Conservation (phyloP, 106 monocot genomes). For the Ottelia alismoides region DNA sequence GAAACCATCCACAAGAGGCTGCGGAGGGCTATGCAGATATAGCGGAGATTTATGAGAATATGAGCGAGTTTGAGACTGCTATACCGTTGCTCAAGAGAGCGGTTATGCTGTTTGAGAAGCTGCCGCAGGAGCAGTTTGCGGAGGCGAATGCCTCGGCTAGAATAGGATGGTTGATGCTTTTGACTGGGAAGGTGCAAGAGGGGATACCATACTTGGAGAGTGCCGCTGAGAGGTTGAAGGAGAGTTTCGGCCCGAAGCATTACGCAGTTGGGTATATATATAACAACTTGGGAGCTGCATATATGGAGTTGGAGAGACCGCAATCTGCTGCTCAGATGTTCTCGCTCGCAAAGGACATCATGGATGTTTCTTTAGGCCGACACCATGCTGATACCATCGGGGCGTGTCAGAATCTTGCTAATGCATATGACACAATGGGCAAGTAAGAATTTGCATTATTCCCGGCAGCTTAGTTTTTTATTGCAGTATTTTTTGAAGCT, state of each 20-base stretch:
- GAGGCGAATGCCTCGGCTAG: no score
- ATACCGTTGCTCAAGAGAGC: slow-evolving; percentile 51
- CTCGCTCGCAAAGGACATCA: slow-evolving; percentile 71
- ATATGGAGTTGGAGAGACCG: no score
- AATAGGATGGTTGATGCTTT: slow-evolving; percentile 68
- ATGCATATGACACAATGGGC: slow-evolving; percentile 71
- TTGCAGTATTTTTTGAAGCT: no score
- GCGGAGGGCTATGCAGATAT: slow-evolving; percentile 53
- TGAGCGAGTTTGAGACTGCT: slow-evolving; percentile 56
- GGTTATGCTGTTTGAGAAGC: slow-evolving; percentile 26
- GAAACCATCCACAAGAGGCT: slow-evolving; percentile 18
- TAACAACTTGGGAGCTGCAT: no score
- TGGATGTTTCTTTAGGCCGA: slow-evolving; percentile 74
- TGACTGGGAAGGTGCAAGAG: no score
- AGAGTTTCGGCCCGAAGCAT: no score
- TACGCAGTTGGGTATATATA: no score
- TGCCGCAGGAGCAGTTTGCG: slow-evolving; percentile 44
- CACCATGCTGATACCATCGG: slow-evolving; percentile 70
- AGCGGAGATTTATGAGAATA: slow-evolving; percentile 57
- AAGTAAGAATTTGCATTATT: no score
- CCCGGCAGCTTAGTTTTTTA: no score
- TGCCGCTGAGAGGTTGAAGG: slow-evolving; percentile 36
- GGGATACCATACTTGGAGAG: slow-evolving; percentile 54
- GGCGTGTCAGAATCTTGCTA: slow-evolving; percentile 72
- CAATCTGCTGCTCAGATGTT: no score